phyloP scores from a whole-genome alignment of 2,329 filamentous ascomycete species.

The Fonsecaea nubica region DNA sequence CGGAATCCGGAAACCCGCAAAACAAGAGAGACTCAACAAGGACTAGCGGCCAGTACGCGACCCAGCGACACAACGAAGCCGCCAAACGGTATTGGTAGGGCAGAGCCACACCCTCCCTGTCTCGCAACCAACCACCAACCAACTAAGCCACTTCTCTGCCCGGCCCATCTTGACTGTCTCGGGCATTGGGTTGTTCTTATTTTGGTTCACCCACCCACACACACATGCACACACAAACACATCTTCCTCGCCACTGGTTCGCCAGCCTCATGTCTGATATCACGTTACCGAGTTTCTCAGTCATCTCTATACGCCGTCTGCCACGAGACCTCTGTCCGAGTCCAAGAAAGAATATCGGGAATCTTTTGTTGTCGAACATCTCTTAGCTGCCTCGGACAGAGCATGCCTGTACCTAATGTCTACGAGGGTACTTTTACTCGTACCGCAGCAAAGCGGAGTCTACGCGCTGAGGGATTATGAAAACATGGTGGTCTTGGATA shows the following conservation, averaged over 20 bases:
- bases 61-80: neutral
- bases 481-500: neutral
- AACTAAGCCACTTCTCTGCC: constrained; percentile 15
- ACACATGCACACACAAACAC: neutral
- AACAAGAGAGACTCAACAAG: constrained; percentile 17
- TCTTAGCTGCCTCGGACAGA: neutral
- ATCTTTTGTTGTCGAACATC: neutral
- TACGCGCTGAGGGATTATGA: neutral
- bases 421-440: no score
- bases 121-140: neutral
- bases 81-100: neutral
- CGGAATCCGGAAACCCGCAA: constrained; percentile 27
- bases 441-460: neutral
- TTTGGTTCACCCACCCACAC: constrained; percentile 15
- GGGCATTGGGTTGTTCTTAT: constrained; percentile 24
- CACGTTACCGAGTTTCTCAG: neutral
- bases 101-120: no score
- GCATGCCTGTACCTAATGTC: neutral
- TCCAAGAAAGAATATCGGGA: neutral
- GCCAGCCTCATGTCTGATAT: constrained; percentile 7
- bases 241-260: neutral
- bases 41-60: constrained; percentile 12
- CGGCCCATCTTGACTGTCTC: constrained; percentile 18
- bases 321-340: neutral
- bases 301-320: neutral